Conservation (phyloP, 495 filamentous ascomycete genomes). For the Penicillium lagena region DNA sequence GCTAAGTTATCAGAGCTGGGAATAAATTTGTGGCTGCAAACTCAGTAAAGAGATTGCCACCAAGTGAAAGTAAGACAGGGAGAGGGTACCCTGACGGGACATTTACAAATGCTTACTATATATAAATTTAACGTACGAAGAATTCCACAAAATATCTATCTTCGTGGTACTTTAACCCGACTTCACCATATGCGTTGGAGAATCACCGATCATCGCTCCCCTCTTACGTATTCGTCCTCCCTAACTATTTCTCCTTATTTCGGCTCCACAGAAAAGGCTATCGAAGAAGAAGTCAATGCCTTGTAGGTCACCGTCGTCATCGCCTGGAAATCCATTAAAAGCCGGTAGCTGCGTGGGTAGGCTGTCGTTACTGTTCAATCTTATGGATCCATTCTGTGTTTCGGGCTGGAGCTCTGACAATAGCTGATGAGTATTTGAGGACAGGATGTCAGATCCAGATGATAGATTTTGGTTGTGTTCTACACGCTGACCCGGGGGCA, state of each 20-base stretch:
- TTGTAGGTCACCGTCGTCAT: constrained; percentile 14
- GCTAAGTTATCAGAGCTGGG: no score
- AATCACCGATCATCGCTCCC: neutral
- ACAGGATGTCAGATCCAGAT: neutral
- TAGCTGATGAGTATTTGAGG: neutral
- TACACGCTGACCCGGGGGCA: neutral
- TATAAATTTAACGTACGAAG: no score
- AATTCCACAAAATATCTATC: no score
- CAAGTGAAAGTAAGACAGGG: no score
- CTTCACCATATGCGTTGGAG: no score
- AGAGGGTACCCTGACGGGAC: no score
- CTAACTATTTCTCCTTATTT: neutral
- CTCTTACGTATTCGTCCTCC: no score
- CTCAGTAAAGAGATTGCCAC: no score
- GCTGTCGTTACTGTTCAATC: neutral
- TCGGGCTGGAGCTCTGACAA: neutral
- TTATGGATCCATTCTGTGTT: neutral
- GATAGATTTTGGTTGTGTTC: no score
- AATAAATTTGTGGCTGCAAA: no score
- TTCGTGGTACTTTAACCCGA: no score
- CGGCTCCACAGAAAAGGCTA: constrained; percentile 17
- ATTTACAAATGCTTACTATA: no score
- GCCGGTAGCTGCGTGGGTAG: neutral
- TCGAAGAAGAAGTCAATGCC: constrained; percentile 25
- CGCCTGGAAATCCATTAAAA: constrained; percentile 1